Percentiles rank a stretch among this genome's conserved stretches.
phyloP scores from a whole-genome alignment of 768 basidiomycete genomes.

The Suillus spraguei region DNA sequence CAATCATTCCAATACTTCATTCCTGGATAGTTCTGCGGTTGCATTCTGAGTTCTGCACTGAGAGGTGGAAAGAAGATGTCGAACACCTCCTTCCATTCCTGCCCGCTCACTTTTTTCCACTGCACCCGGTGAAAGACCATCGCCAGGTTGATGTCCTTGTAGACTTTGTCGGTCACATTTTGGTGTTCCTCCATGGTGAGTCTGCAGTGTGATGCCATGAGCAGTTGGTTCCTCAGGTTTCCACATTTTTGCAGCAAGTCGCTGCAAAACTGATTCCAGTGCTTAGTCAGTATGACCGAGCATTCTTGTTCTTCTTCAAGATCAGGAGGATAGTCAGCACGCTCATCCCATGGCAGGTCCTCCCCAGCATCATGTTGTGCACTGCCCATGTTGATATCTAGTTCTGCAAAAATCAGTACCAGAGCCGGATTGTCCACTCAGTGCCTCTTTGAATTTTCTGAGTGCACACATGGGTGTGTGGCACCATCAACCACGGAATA shows the following conservation, averaged over 20 bases:
- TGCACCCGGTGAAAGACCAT: background rate
- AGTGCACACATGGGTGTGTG: background rate
- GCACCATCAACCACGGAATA: background rate
- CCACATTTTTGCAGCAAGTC: constrained; percentile 4
- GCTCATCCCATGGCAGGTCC: background rate
- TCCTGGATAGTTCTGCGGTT: constrained; percentile 2
- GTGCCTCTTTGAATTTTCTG: background rate
- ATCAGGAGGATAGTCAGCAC: background rate
- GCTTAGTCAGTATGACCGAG: background rate
- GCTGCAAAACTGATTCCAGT: constrained; percentile 1
- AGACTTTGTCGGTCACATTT: background rate
- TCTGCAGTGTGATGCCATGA: background rate
- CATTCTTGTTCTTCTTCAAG: background rate
- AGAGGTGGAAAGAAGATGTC: background rate
- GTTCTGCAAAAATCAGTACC: background rate
- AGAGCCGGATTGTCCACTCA: background rate
- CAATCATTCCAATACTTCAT: constrained; percentile 2
- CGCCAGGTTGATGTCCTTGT: background rate
- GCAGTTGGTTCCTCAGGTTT: background rate
- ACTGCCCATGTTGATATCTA: background rate
- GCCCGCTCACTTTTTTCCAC: background rate
- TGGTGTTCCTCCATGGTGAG: background rate
- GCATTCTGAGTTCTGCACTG: background rate
- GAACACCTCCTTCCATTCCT: background rate
- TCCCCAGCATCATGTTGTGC: background rate